phyloP scores from a whole-genome alignment of 208 protist genomes.

The Crithidia bombi region DNA sequence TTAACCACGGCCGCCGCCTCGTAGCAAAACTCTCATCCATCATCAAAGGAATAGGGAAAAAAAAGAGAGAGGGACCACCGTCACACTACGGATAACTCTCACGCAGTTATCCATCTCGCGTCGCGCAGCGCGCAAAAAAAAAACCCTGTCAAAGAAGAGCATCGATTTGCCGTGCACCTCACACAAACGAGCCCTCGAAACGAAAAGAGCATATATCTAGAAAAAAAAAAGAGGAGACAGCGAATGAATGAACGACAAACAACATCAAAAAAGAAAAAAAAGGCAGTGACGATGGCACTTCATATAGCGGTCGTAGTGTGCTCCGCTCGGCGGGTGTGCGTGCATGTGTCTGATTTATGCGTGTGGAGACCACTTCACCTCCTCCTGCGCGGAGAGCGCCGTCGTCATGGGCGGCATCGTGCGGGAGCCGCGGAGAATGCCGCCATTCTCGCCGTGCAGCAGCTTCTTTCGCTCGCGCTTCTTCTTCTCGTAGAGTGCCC shows the following conservation, averaged over 20 bases:
- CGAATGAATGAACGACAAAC: not conserved
- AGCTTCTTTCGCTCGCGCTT: constrained; percentile 33
- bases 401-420: not conserved
- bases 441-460: constrained; percentile 11
- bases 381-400: constrained; percentile 25
- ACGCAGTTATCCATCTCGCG: too few relatives aligned
- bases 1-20: too few relatives aligned
- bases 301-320: not conserved
- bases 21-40: too few relatives aligned
- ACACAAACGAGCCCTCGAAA: not conserved
- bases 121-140: too few relatives aligned
- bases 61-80: too few relatives aligned
- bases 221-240: constrained; percentile 3
- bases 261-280: not conserved
- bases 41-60: too few relatives aligned
- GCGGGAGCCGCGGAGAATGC: not conserved
- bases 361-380: constrained; percentile 24
- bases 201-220: not conserved
- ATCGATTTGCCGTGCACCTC: too few relatives aligned
- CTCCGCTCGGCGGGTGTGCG: too few relatives aligned
- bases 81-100: too few relatives aligned
- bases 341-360: too few relatives aligned
- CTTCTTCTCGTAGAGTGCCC: constrained; percentile 34
- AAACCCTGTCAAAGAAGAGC: too few relatives aligned
- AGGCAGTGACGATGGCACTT: not conserved